Evolutionary conservation across 1,284 basidiomycete species (phyloP).

Genomic region (Pyrrhoderma noxium): DNA sequence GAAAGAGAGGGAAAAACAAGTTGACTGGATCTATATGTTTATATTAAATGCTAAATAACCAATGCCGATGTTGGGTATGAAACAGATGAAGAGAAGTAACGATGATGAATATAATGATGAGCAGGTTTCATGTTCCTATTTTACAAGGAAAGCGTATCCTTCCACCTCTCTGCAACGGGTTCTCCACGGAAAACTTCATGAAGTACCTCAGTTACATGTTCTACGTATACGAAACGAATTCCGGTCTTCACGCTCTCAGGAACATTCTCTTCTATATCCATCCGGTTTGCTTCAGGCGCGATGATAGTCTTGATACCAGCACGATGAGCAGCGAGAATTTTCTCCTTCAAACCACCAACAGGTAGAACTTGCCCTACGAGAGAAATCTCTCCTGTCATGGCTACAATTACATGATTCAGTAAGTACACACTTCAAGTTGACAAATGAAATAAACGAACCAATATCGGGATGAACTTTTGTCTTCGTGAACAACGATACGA

Average conservation of each 20-base stretch:
- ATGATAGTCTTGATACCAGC: constrained; percentile 90
- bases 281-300: constrained; percentile 80
- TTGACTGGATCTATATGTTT: too few species aligned
- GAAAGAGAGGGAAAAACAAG: too few species aligned
- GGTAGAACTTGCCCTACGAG: constrained; percentile 89
- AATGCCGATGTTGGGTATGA: neutral
- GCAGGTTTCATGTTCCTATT: neutral
- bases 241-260: constrained; percentile 91
- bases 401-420: constrained; percentile 32
- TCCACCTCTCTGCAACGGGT: constrained; percentile 56
- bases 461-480: constrained; percentile 80
- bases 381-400: constrained; percentile 95
- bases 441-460: constrained; percentile 41
- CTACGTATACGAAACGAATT: constrained; percentile 89
- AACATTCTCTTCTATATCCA: constrained; percentile 94
- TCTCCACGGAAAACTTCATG: constrained; percentile 75
- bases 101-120: neutral
- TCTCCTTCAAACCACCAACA: constrained; percentile 92
- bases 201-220: constrained; percentile 83
- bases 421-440: constrained; percentile 8
- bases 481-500: constrained; percentile 86
- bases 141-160: constrained; percentile 36
- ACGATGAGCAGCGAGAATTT: constrained; percentile 90
- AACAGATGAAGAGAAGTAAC: neutral
- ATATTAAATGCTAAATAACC: too few species aligned